These are phyloP conservation scores for Torrubiellomyces zombiae DNA, from an alignment of 2,329 filamentous ascomycete genomes.

Conservation along the genomic window DNA sequence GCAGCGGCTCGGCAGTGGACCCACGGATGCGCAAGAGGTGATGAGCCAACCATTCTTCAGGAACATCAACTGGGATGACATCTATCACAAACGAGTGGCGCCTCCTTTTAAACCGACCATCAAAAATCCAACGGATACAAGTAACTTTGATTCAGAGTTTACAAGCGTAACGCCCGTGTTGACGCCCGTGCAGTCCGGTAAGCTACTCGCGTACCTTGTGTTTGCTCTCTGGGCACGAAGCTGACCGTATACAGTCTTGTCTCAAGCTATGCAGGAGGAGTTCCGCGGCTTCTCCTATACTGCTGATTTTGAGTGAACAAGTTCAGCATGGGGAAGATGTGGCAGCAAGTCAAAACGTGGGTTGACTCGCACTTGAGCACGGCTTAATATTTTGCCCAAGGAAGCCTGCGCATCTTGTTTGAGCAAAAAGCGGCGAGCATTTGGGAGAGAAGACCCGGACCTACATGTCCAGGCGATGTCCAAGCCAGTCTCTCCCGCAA, in stretches of 20 bases:
- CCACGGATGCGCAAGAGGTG: constrained; percentile 93
- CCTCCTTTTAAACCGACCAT: constrained; percentile 84
- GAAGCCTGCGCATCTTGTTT: no score
- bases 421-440: no score
- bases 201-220: constrained; percentile 17
- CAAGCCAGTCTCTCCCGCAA: no score
- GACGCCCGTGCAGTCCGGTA: constrained; percentile 93
- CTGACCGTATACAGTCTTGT: constrained; percentile 50
- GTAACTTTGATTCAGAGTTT: constrained; percentile 97
- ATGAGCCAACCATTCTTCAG: constrained; percentile 99
- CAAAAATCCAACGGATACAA: constrained; percentile 89
- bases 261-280: constrained; percentile 98
- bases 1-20: constrained; percentile 77
- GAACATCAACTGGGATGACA: constrained; percentile 96
- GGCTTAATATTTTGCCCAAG: no score
- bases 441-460: no score
- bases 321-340: no score
- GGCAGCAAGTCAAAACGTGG: no score
- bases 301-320: constrained; percentile 72
- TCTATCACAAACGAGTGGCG: constrained; percentile 84
- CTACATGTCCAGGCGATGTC: no score
- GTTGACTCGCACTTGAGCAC: no score
- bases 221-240: constrained; percentile 5
- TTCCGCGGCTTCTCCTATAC: constrained; percentile 98
- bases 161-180: constrained; percentile 95